Conservation (phyloP, 352 stramenopile species). For the Phytopythium delawarense region DNA sequence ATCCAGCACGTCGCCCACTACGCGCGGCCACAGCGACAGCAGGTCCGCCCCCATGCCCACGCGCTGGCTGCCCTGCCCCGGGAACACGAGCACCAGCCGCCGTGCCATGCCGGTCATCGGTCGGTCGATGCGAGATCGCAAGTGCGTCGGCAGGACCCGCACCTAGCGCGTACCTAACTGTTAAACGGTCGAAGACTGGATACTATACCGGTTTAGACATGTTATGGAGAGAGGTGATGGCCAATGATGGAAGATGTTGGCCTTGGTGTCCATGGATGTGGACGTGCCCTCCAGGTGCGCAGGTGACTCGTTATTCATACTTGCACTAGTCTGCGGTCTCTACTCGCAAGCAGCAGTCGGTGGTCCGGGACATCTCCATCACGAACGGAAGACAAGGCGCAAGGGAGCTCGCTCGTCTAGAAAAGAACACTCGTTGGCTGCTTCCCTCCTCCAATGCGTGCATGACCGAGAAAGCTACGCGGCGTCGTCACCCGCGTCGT, state of each 20-base stretch:
- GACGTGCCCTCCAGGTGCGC: too few relatives aligned
- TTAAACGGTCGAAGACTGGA: too few relatives aligned
- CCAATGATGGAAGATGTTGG: too few relatives aligned
- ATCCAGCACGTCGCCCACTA: constrained; percentile 53
- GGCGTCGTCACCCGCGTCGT: constrained; percentile 19
- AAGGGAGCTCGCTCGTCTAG: not conserved
- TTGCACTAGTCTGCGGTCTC: too few relatives aligned
- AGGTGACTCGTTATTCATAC: too few relatives aligned
- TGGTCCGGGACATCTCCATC: not conserved
- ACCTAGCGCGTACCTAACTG: too few relatives aligned
- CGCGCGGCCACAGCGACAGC: constrained; percentile 59
- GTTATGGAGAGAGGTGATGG: too few relatives aligned
- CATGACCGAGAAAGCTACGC: not conserved
- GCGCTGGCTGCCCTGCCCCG: constrained; percentile 79
- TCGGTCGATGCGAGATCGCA: too few relatives aligned
- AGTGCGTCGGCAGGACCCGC: too few relatives aligned
- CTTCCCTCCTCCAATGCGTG: constrained; percentile 5
- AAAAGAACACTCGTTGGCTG: constrained; percentile 4
- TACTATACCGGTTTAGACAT: too few relatives aligned
- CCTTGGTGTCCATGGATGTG: too few relatives aligned
- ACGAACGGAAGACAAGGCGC: not conserved
- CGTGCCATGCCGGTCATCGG: not conserved
- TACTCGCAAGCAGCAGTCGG: too few relatives aligned
- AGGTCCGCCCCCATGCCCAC: constrained; percentile 77
- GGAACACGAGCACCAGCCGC: constrained; percentile 72